Conservation (phyloP, 805 yeast species). For the Candida maesae region DNA sequence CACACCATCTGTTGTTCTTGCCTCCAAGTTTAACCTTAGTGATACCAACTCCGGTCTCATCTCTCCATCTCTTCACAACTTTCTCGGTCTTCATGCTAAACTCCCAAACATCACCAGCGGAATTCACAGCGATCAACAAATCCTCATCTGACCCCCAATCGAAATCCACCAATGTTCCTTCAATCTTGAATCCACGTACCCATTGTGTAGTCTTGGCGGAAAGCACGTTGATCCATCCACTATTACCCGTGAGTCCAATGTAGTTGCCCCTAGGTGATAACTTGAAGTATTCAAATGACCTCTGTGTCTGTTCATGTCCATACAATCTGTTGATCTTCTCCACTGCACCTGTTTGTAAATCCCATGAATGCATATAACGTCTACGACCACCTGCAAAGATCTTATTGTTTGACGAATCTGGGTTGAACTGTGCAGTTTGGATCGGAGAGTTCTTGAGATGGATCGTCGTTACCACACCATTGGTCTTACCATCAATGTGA, state of each 20-base stretch:
- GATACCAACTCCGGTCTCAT: slow-evolving; percentile 80
- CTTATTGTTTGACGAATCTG: slow-evolving; percentile 41
- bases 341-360: slow-evolving; percentile 64
- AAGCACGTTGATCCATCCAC: slow-evolving; percentile 87
- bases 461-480: slow-evolving; percentile 77
- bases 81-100: slow-evolving; percentile 52
- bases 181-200: slow-evolving; percentile 81
- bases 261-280: slow-evolving; percentile 68
- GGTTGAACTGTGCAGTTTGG: slow-evolving; percentile 66
- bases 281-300: slow-evolving; percentile 82
- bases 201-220: slow-evolving; percentile 81
- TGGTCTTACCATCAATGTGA: slow-evolving; percentile 84
- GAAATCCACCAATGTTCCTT: slow-evolving; percentile 81
- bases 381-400: slow-evolving; percentile 90
- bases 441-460: slow-evolving; percentile 78
- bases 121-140: slow-evolving; percentile 57
- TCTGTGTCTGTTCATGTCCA: slow-evolving; percentile 85
- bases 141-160: slow-evolving; percentile 52
- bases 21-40: slow-evolving; percentile 77
- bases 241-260: slow-evolving; percentile 74
- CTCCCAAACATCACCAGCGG: slow-evolving; percentile 88
- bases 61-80: slow-evolving; percentile 71
- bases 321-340: slow-evolving; percentile 87
- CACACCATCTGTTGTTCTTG: slow-evolving; percentile 68
- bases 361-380: slow-evolving; percentile 90